Conservation (phyloP, 2,329 filamentous ascomycete species). For the Botryotinia narcissicola region DNA sequence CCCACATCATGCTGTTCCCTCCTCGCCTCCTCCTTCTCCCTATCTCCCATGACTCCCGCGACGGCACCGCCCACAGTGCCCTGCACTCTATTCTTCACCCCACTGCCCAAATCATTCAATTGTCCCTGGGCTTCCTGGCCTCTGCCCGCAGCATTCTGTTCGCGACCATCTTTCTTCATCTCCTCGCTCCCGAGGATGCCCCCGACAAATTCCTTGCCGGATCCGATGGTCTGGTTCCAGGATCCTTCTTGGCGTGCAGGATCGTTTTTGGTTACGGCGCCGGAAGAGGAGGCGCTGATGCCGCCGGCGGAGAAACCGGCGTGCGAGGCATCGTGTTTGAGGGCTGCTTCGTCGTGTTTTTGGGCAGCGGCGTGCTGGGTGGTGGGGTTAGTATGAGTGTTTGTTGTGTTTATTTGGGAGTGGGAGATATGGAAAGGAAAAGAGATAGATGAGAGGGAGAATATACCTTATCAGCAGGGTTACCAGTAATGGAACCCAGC, state of each 20-base stretch:
- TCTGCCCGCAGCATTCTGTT: slow-evolving; percentile 80
- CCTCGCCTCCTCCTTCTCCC: slow-evolving; percentile 60
- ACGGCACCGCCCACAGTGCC: slow-evolving; percentile 70
- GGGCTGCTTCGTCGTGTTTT: slow-evolving; percentile 63
- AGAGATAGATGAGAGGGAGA: slow-evolving; percentile 30
- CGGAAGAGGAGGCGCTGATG: slow-evolving; percentile 65
- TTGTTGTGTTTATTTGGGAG: slow-evolving; percentile 10
- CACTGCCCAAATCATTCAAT: slow-evolving; percentile 68
- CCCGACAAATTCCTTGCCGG: slow-evolving; percentile 78
- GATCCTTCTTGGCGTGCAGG: slow-evolving; percentile 67
- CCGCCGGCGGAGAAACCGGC: slow-evolving; percentile 72
- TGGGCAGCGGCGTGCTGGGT: slow-evolving; percentile 36
- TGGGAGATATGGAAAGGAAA: neutral
- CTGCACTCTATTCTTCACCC: slow-evolving; percentile 62
- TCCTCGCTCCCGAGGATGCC: slow-evolving; percentile 72
- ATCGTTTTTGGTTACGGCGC: slow-evolving; percentile 69
- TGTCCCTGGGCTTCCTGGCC: slow-evolving; percentile 81
- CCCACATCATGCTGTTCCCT: slow-evolving; percentile 71
- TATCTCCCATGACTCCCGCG: slow-evolving; percentile 71
- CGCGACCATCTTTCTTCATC: slow-evolving; percentile 69
- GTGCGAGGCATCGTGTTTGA: slow-evolving; percentile 72
- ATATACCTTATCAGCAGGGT: slow-evolving; percentile 58
- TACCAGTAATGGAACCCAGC: slow-evolving; percentile 72
- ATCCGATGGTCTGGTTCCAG: slow-evolving; percentile 88
- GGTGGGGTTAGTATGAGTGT: slow-evolving; percentile 10